Evolutionary conservation across 768 basidiomycete genomes (phyloP).

Genomic region (Calocybe cyanea): DNA sequence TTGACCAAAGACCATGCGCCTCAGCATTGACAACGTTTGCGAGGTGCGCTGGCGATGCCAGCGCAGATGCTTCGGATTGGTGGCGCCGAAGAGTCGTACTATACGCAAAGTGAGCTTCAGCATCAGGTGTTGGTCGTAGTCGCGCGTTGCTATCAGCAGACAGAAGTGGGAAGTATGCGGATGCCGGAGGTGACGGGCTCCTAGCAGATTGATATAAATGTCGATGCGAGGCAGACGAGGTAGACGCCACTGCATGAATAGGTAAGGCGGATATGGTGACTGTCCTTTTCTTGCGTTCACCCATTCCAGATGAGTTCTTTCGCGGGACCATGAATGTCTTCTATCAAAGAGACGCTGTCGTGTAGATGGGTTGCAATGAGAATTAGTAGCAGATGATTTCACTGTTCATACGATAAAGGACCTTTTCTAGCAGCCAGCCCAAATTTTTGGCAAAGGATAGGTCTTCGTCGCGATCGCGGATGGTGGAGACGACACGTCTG

Average conservation of each 20-base stretch:
- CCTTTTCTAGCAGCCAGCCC: not conserved
- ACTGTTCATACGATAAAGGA: not conserved
- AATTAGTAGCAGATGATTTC: not conserved
- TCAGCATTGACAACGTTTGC: constrained; percentile 47
- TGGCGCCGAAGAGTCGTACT: constrained; percentile 78
- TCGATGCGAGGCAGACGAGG: constrained; percentile 30
- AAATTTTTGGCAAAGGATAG: not conserved
- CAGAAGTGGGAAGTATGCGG: constrained; percentile 70
- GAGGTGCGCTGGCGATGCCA: constrained; percentile 45
- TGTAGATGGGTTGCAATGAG: constrained; percentile 4
- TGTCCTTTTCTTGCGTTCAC: constrained; percentile 44
- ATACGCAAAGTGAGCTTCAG: constrained; percentile 75
- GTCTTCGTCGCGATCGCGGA: constrained; percentile 4
- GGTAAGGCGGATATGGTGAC: constrained; percentile 28
- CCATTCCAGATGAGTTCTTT: constrained; percentile 34
- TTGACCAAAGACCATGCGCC: constrained; percentile 49
- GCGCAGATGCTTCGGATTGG: constrained; percentile 40
- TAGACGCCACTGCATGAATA: constrained; percentile 32
- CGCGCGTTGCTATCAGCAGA: constrained; percentile 44
- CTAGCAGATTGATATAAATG: constrained; percentile 21
- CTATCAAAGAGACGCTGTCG: not conserved
- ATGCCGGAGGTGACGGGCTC: constrained; percentile 70
- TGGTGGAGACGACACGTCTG: constrained; percentile 13
- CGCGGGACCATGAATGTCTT: constrained; percentile 12
- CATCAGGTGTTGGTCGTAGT: constrained; percentile 58